Evolutionary conservation across 2,329 filamentous ascomycete genomes (phyloP), one percentile per base, ranked within the genome.

Genomic region (Diaporthe caulivora): DNA sequence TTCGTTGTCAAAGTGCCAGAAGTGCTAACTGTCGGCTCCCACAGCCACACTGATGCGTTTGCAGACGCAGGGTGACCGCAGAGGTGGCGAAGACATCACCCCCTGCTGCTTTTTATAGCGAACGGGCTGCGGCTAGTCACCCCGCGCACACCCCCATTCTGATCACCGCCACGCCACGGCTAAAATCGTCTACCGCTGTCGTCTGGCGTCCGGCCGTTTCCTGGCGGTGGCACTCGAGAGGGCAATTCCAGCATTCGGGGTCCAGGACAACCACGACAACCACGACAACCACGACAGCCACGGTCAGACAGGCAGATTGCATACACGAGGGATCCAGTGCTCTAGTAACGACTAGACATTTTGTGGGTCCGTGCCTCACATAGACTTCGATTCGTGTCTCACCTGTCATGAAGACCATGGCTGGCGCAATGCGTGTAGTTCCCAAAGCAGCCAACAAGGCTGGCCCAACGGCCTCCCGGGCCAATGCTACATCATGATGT

Each of bases 91-190:
- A 62, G 69, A 57, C 15, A 9, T 58, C 13, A 44, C 55, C 44
- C 55, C 26, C 37, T 62, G 69, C 26, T 71, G 24, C 69, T 71
- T 71, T 71, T 62, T 53, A 62, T 71, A 71, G 69, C 55, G 55
- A 26, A 44, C 10, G 18, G 42, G 31, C 55, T 71, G 68, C 55
- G 29, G 55, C 55, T 71, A 71, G 68, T 53, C 44, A 26, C 44
- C 57, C 29, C 21, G 42, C 54, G 34, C 51, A 5, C 29, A 51
- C 47, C 62, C 34, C 37, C 37, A 2, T 10, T 42, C 44, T 34
- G 13, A 58, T 51, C 68, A 31, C n/a, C 34, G 44, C 68, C 55
- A 62, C 55, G 68, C 54, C 68, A 60, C 44, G 24, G 18, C 24
- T 29, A n/a, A 42, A 53, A 44, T 31, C 29, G 44, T 54, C 44